Base-by-base conservation (phyloP, 2,329 filamentous ascomycete genomes). In the Gnomoniopsis sp. region DNA sequence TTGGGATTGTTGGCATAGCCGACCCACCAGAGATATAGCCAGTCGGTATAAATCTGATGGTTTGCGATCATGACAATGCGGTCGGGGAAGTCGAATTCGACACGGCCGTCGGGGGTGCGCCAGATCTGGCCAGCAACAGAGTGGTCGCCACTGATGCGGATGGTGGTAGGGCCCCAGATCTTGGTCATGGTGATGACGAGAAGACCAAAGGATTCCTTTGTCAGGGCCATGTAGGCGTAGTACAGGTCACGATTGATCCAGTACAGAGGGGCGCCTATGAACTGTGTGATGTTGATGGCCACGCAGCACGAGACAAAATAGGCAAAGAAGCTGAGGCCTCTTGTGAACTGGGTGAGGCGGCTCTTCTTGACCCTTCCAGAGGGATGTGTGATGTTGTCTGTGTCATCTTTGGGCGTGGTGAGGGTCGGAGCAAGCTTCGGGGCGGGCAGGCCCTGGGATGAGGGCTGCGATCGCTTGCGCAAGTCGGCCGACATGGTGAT, bases 21-120 rank as follows among this genome's bases (percentile, higher is more conserved):
- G 26, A 91, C 87, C 91, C 91, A 96, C 91, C 91, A 96, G 8
- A 96, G 82, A 70, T 96, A 96, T 10, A 96, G 75, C 91, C 91
- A 96, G 74, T 96, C 91, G 10, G 91, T 93, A 70, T 96, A 96
- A 54, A 96, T 87, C 83, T 95, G 90, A 69, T 96, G 91, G 70
- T 96, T 96, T 26, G 91, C 91, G 71, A 96, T 90, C 74, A 96
- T 77, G 26, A 96, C 82, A 69, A 96, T 77, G 51, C 91, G 84
- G 69, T 95, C 88, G 0, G 91, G 90, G 64, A 96, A 96, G 64
- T 85, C 79, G 71, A 90, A 92, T 67, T 91, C 80, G 38, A 96
- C 81, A 55, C 86, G 83, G 15, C 91, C 91, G 68, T 92, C 89
- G 3, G 79, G 72, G 6, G 85, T 88, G 63, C 87, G 80, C 62